Evolutionary conservation across 768 basidiomycete genomes (phyloP), one percentile per base, ranked within the genome.

Genomic region (Hericium coralloides): DNA sequence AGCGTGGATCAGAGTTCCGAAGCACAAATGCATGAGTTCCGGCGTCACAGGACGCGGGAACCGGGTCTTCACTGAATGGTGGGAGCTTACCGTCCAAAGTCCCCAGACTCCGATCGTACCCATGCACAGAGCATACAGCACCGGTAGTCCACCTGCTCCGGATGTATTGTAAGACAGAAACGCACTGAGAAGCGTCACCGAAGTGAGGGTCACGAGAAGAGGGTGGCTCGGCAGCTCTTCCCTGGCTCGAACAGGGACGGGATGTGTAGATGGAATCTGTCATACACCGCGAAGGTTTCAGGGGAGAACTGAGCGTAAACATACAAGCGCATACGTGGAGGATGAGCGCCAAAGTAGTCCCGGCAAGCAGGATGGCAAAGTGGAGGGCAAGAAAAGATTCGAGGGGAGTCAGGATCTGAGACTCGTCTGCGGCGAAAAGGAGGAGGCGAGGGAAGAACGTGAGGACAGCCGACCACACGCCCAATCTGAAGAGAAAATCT

Each of bases 381-480:
- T 88, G 83, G n/a, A 79, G 66, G 14, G 83, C 75, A 47, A 92
- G 78, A 69, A 85, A 89, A 22, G 74, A 70, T 65, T 92, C 89
- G 37, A 92, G 75, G 2, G 81, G 71, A 2, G 88, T 87, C 51
- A 89, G 75, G 18, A 69, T 73, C 12, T 71, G 74, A n/a, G 72
- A 71, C 9, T 69, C 69, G 37, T 64, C 62, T 17, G 59, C 69
- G 2, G 78, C 70, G 67, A 90, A 89, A 52, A 89, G 77, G 36
- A 90, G 72, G 51, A 90, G 66, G 26, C 81, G 78, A 55, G 89
- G 88, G 59, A 76, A 85, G 36, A 80, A 64, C 3, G 79, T 65
- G 55, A 72, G 58, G 12, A 66, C 62, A 31, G 60, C 52, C 36
- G 71, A 64, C 38, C 66, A 60, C 4, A 60, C 22, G 9, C 60